Conservation (phyloP, 2,329 filamentous ascomycete genomes). For the Albifimbria verrucaria region DNA sequence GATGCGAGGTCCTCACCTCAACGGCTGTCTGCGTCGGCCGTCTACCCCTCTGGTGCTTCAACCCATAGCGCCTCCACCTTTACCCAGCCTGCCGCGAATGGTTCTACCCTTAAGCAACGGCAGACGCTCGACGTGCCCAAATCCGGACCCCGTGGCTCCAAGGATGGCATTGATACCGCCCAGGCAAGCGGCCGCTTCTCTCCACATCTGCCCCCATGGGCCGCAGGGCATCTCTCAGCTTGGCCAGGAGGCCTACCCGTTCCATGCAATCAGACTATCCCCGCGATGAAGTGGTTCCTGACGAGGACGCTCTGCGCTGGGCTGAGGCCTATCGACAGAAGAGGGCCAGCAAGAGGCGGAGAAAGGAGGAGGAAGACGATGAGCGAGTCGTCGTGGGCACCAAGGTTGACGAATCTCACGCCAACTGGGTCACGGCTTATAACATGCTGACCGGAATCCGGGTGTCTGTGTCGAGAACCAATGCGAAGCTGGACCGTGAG, state of each 20-base stretch:
- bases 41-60: conserved; percentile 42
- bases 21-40: conserved; percentile 63
- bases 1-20: conserved; percentile 39
- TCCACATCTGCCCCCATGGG: conserved; percentile 49
- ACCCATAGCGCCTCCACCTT: conserved; percentile 42
- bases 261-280: conserved; percentile 82
- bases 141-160: conserved; percentile 60
- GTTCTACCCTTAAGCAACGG: conserved; percentile 68
- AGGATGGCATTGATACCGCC: conserved; percentile 65
- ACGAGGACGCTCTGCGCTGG: conserved; percentile 90
- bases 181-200: conserved; percentile 80
- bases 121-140: conserved; percentile 88
- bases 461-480: conserved; percentile 92
- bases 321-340: conserved; percentile 91
- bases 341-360: conserved; percentile 79
- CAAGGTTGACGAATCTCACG: conserved; percentile 95
- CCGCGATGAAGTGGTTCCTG: conserved; percentile 77
- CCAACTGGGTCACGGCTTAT: conserved; percentile 97
- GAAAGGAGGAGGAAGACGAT: conserved; percentile 84
- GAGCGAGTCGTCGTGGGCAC: conserved; percentile 93
- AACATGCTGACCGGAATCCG: conserved; percentile 99
- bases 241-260: conserved; percentile 77
- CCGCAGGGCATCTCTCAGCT: conserved; percentile 77
- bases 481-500: conserved; percentile 91
- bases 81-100: conserved; percentile 41